Base-by-base conservation (phyloP, 1,139 yeast species). In the Yamadazyma blattariae region DNA sequence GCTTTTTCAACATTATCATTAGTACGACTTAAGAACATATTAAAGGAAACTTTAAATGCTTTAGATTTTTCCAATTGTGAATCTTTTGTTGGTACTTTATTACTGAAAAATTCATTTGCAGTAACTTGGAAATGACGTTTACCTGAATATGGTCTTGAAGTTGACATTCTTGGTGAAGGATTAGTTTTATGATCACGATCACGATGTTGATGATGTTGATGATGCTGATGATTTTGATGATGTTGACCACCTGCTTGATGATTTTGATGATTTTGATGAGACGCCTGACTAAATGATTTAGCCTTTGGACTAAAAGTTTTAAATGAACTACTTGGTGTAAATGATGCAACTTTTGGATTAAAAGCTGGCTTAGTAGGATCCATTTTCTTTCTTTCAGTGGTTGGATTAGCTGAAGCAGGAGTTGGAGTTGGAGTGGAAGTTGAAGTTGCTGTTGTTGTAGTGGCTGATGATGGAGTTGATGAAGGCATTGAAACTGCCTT, bases 281-380 rank as follows among this genome's bases (percentile, higher is more conserved):
- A 17, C 9, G 18, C 26, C 15, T 30, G 33, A 17, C 22, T 17
- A 8, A 20, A 21, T 2, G 26, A 26, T 26, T 37, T 16, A 27
- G 35, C 8, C 29, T 28, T 15, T 39, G 38, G 25, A 16, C 18
- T 20, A 22, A 20, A 29, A 30, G 57, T 37, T 41, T 48, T 23
- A 54, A 22, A 29, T 3, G 19, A 13, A 14, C 12, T 10, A 3
- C 75, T 62, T 3, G 92, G 90, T 4, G 85, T 79, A 50, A 85
- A 84, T 0, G 82, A 69, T 5, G 82, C 79, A 2, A 89, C 86
- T 41, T 79, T 76, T 8, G 88, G 85, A 52, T 78, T 81, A 61
- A 82, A 82, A 5, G 78, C 74, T 7, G 81, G 71, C 34, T 71
- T 77, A n/a, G 61, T 54, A 38, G 79, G 71, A 50, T 79, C 82